Conservation (phyloP, 805 yeast species). For the Candida krabiensis region DNA sequence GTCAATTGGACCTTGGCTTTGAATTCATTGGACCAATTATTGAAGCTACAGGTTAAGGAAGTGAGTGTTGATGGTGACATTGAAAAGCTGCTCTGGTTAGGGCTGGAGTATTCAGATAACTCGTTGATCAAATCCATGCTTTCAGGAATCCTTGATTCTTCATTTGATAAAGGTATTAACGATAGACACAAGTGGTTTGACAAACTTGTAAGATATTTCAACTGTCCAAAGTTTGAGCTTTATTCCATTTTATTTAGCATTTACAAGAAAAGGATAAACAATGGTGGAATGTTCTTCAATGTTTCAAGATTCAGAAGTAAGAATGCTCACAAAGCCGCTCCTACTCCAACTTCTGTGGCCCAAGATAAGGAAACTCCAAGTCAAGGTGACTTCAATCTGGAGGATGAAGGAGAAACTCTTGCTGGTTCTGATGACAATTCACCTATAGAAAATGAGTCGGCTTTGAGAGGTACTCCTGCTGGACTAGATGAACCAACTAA, state of each 20-base stretch:
- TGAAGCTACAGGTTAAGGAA: conserved; percentile 23
- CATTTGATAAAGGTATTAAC: conserved; percentile 10
- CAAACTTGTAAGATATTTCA: conserved; percentile 27
- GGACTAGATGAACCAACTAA: conserved; percentile 1
- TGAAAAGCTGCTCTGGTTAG: conserved; percentile 32
- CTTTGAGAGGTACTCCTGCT: conserved; percentile 1
- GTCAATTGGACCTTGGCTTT: conserved; percentile 25
- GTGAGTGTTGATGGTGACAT: conserved; percentile 14
- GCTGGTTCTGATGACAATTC: conserved; percentile 19
- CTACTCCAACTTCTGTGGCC: conserved; percentile 6
- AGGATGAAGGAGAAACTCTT: conserved; percentile 24
- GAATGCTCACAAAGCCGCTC: conserved; percentile 1
- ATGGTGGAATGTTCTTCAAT: conserved; percentile 32
- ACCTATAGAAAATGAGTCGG: conserved; percentile 15
- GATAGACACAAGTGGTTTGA: conserved; percentile 30
- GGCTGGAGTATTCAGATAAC: conserved; percentile 29
- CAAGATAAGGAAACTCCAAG: conserved; percentile 7
- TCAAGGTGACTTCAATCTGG: conserved; percentile 16
- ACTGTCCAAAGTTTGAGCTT: conserved; percentile 24
- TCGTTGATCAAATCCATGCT: conserved; percentile 21
- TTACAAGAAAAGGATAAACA: conserved; percentile 30
- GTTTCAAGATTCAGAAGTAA: conserved; percentile 6
- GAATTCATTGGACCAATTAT: conserved; percentile 29
- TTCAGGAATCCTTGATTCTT: conserved; percentile 21
- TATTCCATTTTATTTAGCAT: conserved; percentile 21